phyloP scores from a whole-genome alignment of 2,329 filamentous ascomycete genomes.

The Cercospora beticola region DNA sequence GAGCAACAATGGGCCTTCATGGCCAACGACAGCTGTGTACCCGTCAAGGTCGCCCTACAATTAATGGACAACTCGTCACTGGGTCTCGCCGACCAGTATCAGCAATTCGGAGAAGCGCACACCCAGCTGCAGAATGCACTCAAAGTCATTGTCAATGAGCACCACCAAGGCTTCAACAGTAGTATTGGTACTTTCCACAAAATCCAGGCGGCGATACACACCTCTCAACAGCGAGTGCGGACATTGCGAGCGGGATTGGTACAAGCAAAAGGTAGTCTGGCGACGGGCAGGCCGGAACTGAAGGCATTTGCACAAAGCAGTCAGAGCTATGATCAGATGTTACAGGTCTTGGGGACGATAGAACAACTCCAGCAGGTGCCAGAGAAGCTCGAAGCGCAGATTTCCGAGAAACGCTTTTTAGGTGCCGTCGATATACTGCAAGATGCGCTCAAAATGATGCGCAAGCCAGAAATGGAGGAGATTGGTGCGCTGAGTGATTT shows the following conservation, averaged over 20 bases:
- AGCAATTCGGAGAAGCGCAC: slow-evolving; percentile 79
- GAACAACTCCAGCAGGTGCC: slow-evolving; percentile 87
- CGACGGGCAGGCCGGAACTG: slow-evolving; percentile 83
- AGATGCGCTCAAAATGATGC: slow-evolving; percentile 77
- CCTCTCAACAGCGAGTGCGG: slow-evolving; percentile 82
- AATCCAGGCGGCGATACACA: slow-evolving; percentile 89
- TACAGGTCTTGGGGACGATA: slow-evolving; percentile 69
- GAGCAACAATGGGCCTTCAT: slow-evolving; percentile 89
- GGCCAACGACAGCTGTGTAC: slow-evolving; percentile 83
- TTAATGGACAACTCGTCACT: slow-evolving; percentile 92
- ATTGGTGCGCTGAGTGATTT: slow-evolving; percentile 88
- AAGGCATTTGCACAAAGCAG: slow-evolving; percentile 85
- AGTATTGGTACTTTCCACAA: slow-evolving; percentile 99
- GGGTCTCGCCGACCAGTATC: slow-evolving; percentile 84
- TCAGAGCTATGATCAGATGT: slow-evolving; percentile 84
- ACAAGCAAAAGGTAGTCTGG: slow-evolving; percentile 75
- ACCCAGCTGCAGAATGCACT: slow-evolving; percentile 86
- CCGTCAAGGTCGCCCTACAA: slow-evolving; percentile 91
- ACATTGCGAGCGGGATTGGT: slow-evolving; percentile 79
- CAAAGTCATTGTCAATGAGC: slow-evolving; percentile 94
- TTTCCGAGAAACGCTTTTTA: slow-evolving; percentile 94
- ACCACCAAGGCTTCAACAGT: slow-evolving; percentile 98
- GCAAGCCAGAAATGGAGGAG: slow-evolving; percentile 83
- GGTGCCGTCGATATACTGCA: slow-evolving; percentile 90
- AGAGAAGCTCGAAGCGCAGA: slow-evolving; percentile 87